phyloP scores from a whole-genome alignment of 768 basidiomycete species.

The Sporobolomyces phaffii region DNA sequence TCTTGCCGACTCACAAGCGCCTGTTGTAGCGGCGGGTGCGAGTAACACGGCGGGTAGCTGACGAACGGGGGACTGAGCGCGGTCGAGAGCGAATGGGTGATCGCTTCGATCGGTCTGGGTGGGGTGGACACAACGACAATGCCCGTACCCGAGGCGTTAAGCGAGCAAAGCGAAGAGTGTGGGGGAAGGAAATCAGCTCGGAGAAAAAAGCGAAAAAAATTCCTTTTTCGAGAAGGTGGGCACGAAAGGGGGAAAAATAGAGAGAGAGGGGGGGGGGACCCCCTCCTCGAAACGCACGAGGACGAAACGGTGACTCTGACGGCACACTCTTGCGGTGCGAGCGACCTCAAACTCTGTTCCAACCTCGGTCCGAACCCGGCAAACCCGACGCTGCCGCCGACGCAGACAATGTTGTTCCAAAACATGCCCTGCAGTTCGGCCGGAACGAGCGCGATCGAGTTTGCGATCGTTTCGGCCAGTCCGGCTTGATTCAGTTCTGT shows the following conservation, averaged over 20 bases:
- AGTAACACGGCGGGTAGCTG: not conserved
- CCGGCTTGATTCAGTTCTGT: conserved; percentile 75
- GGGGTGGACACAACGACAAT: too few species aligned
- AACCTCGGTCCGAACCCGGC: conserved; percentile 67
- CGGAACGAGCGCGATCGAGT: conserved; percentile 69
- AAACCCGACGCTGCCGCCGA: conserved; percentile 75
- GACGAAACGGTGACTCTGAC: conserved; percentile 65
- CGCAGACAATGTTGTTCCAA: conserved; percentile 85
- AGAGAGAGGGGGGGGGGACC: too few species aligned
- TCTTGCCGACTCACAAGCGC: conserved; percentile 67
- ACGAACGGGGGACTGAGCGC: conserved; percentile 11
- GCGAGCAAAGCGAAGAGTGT: too few species aligned
- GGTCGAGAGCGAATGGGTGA: conserved; percentile 10
- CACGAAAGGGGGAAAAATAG: too few species aligned
- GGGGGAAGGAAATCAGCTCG: conserved; percentile 51
- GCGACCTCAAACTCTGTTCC: conserved; percentile 54
- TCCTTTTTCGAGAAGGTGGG: too few species aligned
- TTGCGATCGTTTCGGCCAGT: conserved; percentile 65
- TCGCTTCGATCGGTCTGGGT: conserved; percentile 60
- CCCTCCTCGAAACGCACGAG: conserved; percentile 61
- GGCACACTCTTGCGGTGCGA: conserved; percentile 76
- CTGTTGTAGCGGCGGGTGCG: conserved; percentile 45
- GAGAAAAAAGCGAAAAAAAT: not conserved
- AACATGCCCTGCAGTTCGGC: conserved; percentile 83
- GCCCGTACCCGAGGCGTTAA: too few species aligned